Percentiles rank a stretch among this genome's conserved stretches.
phyloP scores from a whole-genome alignment of 2,329 filamentous ascomycete genomes.

The Truncatella angustata region DNA sequence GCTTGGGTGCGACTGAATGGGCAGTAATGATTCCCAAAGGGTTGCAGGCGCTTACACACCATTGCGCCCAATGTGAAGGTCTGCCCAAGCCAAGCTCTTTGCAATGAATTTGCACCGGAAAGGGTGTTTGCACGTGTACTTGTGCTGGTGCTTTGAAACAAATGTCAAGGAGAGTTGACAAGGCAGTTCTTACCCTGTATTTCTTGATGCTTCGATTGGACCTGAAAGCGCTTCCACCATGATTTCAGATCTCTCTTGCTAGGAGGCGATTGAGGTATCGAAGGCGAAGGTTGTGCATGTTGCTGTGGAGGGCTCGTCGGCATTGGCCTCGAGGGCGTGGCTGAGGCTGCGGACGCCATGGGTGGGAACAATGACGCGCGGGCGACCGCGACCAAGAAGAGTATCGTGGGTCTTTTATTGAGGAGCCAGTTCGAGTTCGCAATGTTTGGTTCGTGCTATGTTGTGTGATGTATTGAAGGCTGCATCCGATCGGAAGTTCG shows the following conservation, averaged over 20 bases:
- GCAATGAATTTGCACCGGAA: no score
- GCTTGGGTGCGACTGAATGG: no score
- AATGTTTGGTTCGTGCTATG: no score
- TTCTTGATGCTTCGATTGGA: constrained; percentile 57
- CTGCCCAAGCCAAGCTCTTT: no score
- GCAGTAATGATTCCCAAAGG: no score
- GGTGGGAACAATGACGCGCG: constrained; percentile 28
- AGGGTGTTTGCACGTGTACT: no score
- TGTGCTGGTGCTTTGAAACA: no score
- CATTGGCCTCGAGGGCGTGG: constrained; percentile 25
- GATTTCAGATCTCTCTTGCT: constrained; percentile 86
- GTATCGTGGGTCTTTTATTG: neutral
- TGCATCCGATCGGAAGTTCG: no score
- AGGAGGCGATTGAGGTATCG: constrained; percentile 64
- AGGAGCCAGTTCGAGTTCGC: neutral
- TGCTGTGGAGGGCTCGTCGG: constrained; percentile 24
- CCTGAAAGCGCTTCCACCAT: constrained; percentile 97
- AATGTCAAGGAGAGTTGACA: neutral
- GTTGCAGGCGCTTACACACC: no score
- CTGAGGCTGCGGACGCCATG: constrained; percentile 30
- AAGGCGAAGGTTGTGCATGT: constrained; percentile 15
- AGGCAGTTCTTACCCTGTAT: constrained; percentile 50
- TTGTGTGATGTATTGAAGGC: no score
- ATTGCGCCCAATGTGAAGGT: no score
- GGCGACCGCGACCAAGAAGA: constrained; percentile 22